Evolutionary conservation across 108 stramenopile species (phyloP), one percentile per base, ranked within the genome.

Genomic region (Aurantiochytrium sp.): DNA sequence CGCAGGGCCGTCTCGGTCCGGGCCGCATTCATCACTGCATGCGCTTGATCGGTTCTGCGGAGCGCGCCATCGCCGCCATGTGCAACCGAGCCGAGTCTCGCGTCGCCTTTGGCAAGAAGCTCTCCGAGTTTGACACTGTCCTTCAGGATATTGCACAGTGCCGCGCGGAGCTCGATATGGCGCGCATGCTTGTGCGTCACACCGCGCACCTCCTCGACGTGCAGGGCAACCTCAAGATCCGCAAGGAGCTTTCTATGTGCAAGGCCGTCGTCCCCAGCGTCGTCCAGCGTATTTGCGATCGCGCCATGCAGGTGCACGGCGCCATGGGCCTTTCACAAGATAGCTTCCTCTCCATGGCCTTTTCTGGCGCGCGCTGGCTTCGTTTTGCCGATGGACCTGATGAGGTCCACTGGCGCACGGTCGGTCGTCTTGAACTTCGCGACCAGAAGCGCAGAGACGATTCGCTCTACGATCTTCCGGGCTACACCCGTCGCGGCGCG

Each of bases 11-110:
- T 53, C 91, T 99, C 10, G 98, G 98, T 25, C 97, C 98, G n/a
- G 98, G 98, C 71, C 95, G 98, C 47, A 96, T 99, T 72, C 98
- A 99, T 94, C 98, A 99, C 91, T 99, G 98, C 93, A 99, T 99
- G 98, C 93, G 98, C 69, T 95, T 96, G 0, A 92, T 99, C 88
- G 98, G 98, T 5, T 51, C 88, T 58, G 89, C 87, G 18, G 93
- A 93, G 72, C 91, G 93, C n/a, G 93, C 91, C 21, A 55, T 93
- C 29, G 88, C 90, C 4, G 45, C 58, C 23, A 72, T 59, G 58
- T 42, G 72, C 14, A 14, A 47, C 42, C 91, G 93, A 18, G 90
- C 88, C 43, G 4, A 29, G 73, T 53, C 47, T 5, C 87, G 90
- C 53, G 60, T 69, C 23, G 88, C 90, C 60, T 90, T 96, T 88